Evolutionary conservation across 2,329 filamentous ascomycete species (phyloP).

Genomic region (Colletotrichum acutatum): DNA sequence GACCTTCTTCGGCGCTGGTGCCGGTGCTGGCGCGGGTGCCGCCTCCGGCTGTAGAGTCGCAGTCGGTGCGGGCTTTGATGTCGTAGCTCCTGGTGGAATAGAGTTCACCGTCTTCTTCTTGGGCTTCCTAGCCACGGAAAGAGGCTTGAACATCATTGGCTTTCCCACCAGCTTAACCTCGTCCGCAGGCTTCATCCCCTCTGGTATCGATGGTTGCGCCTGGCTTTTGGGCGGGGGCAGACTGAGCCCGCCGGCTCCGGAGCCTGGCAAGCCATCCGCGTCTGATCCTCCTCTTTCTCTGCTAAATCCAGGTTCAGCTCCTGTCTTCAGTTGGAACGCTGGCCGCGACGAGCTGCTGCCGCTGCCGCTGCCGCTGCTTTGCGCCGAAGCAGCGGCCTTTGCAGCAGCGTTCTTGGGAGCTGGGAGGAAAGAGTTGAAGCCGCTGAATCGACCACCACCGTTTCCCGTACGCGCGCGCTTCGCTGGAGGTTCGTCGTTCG

Average conservation of each 20-base stretch:
- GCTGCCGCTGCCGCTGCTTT: constrained; percentile 42
- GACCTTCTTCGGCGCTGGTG: constrained; percentile 59
- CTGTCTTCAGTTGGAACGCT: constrained; percentile 79
- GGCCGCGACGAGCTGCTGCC: constrained; percentile 37
- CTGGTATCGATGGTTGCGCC: constrained; percentile 61
- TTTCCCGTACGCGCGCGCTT: constrained; percentile 73
- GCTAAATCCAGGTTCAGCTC: constrained; percentile 83
- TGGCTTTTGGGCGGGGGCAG: constrained; percentile 55
- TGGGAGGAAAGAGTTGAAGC: constrained; percentile 88
- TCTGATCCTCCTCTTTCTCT: constrained; percentile 70
- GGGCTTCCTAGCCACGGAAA: constrained; percentile 83
- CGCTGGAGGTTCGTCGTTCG: constrained; percentile 68
- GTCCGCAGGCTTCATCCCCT: constrained; percentile 67
- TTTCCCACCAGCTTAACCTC: constrained; percentile 80
- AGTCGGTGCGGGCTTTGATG: constrained; percentile 26
- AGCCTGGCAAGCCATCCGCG: constrained; percentile 39
- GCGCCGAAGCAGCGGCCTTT: constrained; percentile 47
- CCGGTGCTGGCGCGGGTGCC: constrained; percentile 38
- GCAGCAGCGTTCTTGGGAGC: constrained; percentile 76
- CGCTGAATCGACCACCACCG: constrained; percentile 74
- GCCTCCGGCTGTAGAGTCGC: neutral
- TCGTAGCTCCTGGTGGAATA: constrained; percentile 31
- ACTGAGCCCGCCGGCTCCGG: constrained; percentile 41
- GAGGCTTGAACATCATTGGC: constrained; percentile 86
- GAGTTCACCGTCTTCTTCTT: constrained; percentile 68